Evolutionary conservation across 257 asterid genomes (phyloP).

Genomic region (Capsicum baccatum): DNA sequence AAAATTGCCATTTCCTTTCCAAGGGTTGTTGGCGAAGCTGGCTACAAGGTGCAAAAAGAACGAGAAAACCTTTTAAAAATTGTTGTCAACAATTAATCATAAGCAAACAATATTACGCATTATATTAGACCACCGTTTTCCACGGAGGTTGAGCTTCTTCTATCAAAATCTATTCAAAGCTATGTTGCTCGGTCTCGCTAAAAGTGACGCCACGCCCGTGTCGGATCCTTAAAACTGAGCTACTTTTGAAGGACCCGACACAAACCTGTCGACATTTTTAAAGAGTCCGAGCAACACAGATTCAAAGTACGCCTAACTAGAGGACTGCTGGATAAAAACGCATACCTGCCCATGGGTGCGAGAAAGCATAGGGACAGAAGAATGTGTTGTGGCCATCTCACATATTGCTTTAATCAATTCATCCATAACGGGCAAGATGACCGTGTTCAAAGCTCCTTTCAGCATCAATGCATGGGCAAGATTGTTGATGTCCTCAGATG

Average conservation of each 20-base stretch:
- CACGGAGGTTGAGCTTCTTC: background rate
- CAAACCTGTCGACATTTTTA: too few species aligned
- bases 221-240: too few species aligned
- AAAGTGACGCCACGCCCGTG: too few species aligned
- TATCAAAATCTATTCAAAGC: background rate
- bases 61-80: slow-evolving; percentile 17
- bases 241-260: too few species aligned
- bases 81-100: background rate
- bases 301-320: background rate
- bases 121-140: background rate
- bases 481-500: slow-evolving; percentile 63
- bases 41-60: slow-evolving; percentile 38
- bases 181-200: too few species aligned
- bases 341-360: slow-evolving; percentile 66
- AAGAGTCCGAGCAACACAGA: too few species aligned
- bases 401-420: slow-evolving; percentile 45
- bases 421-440: slow-evolving; percentile 51
- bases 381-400: slow-evolving; percentile 45
- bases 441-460: slow-evolving; percentile 46
- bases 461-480: slow-evolving; percentile 61
- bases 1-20: slow-evolving; percentile 66
- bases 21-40: slow-evolving; percentile 62
- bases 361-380: slow-evolving; percentile 55
- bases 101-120: background rate
- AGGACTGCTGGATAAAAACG: background rate